Base-by-base conservation (phyloP, 345 rosid genomes). In the Linum trigynum region DNA sequence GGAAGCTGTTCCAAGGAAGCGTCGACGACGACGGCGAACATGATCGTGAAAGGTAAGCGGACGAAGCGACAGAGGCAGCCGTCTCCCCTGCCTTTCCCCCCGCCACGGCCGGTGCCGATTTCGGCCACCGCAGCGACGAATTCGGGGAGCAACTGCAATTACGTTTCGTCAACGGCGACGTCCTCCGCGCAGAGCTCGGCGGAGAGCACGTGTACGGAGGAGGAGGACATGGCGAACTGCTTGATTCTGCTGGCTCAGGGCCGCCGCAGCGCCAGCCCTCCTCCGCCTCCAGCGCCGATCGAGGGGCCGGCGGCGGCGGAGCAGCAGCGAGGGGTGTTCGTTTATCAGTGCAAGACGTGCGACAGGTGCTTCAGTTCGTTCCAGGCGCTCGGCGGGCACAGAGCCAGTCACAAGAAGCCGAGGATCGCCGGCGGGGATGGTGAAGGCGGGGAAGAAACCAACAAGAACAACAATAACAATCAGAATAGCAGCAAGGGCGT, bases 11-110 rank as follows among this genome's bases (percentile, higher is more conserved):
- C 67, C 15, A 82, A 74, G 39, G 74, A 72, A 57, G 69, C 23
- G 32, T 53, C 43, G 40, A 61, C 53, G 37, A 67, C 78, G 39
- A 23, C 32, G 32, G 76, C 76, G 51, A 48, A 68, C 3, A 9
- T 62, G 17, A 12, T 77, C 62, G 77, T 72, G 72, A 89, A 86
- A 65, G 86, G 95, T 6, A 85, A 84, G 78, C 85, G 95, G 37
- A 89, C 91, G 56, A 89, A 82, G 86, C 87, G 92, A 3, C 87
- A 73, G 38, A 71, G 89, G 36, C 77, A 84, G 3, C 53, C 64
- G 7, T 85, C 87, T 51, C 92, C 88, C 35, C 74, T 68, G 2
- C 58, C 74, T 39, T 68, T 76, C 45, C 69, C 80, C 0, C 42
- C 69, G 67, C 69, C 80, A 1, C 32, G 32, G 32, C 32, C 32